Evolutionary conservation across 2,329 filamentous ascomycete species (phyloP), one percentile per base, ranked within the genome.

Genomic region (Chrysoporthe deuterocubensis): DNA sequence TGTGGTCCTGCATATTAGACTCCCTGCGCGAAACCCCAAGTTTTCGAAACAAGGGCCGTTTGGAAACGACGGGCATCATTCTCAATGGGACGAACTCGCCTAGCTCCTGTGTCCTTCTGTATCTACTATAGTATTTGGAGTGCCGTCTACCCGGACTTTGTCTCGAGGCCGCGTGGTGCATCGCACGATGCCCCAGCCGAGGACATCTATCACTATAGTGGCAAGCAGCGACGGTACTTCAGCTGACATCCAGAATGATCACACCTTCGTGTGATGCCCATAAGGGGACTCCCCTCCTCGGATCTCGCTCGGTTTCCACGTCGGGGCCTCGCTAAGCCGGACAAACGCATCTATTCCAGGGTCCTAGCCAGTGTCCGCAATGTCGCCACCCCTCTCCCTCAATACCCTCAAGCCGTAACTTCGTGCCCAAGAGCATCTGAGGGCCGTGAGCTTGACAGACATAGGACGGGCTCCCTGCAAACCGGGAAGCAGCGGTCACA

Each of bases 21-120:
- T 48, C 37, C 26, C 16, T 34, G 43, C n/a, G 42, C n/a, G 3
- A 43, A 16, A 16, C 42, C n/a, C 21, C 21, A 44, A 40, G 21
- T 26, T 40, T 46, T 61, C 59, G 59, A 61, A 61, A 61, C 59
- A 2, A 34, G 43, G 42, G 18, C 59, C 32, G 59, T 61, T 61
- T 61, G 43, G 59, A 61, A 46, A 61, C 59, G 43, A 32, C 59
- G 59, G 59, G 8, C 42, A 46, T 61, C 40, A 13, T 37, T 14
- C 59, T 61, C 21, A 8, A 61, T 61, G 43, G 9, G 59, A 61
- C 26, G 59, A 46, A 46, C 8, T 18, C n/a, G 26, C 43, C 59
- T 61, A 9, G 9, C 11, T 58, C 34, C 40, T 26, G n/a, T n/a
- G 13, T 14, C 13, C 37, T 18, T 9, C 5, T 58, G 21, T 6